Conservation (phyloP, 352 stramenopile species). For the Phytophthora colocasiae region DNA sequence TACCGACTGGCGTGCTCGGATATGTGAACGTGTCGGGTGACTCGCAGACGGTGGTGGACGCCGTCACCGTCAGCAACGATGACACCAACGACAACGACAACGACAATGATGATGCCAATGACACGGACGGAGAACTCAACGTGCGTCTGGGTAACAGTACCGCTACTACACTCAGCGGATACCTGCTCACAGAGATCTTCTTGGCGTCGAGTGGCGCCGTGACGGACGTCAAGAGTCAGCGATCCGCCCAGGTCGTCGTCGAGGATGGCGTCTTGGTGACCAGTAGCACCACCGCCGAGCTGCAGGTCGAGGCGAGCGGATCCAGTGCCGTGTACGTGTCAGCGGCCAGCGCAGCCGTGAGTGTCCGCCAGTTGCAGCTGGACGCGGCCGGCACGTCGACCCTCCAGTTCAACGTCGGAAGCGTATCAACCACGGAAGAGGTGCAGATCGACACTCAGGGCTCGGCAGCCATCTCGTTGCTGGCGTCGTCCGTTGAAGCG, state of each 20-base stretch:
- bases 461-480: slow-evolving; percentile 20
- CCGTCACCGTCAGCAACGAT: slow-evolving; percentile 31
- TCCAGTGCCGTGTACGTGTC: slow-evolving; percentile 45
- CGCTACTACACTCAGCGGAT: slow-evolving; percentile 23
- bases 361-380: slow-evolving; percentile 30
- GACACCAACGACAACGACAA: slow-evolving; percentile 26
- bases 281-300: slow-evolving; percentile 29
- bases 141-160: slow-evolving; percentile 31
- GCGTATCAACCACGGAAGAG: slow-evolving; percentile 25
- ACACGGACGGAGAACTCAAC: slow-evolving; percentile 30
- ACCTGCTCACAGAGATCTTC: slow-evolving; percentile 44
- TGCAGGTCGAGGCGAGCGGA: slow-evolving; percentile 34
- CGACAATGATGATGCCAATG: slow-evolving; percentile 30
- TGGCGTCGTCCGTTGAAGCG: slow-evolving; percentile 30
- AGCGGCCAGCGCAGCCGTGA: slow-evolving; percentile 21
- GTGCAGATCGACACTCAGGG: slow-evolving; percentile 27
- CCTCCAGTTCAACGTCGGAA: slow-evolving; percentile 38
- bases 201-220: slow-evolving; percentile 30
- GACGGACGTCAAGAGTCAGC: slow-evolving; percentile 37
- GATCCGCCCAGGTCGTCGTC: slow-evolving; percentile 35
- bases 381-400: slow-evolving; percentile 18
- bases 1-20: slow-evolving; percentile 34
- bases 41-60: slow-evolving; percentile 35
- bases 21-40: slow-evolving; percentile 51
- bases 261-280: slow-evolving; percentile 37